phyloP scores from a whole-genome alignment of 345 rosid genomes.

The Barbarea vulgaris region DNA sequence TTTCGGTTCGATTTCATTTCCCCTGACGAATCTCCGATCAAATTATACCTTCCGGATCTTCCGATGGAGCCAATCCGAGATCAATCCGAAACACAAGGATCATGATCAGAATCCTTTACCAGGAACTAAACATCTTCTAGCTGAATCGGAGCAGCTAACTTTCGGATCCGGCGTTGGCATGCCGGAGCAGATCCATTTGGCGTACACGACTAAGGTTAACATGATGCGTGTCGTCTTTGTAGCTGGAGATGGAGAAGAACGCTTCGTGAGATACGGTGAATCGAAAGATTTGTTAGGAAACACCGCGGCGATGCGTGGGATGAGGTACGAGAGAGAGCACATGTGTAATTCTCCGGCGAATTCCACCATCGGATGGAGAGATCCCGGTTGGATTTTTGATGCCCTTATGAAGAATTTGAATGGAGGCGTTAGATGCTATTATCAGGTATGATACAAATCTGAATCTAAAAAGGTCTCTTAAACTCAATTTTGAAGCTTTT shows the following conservation, averaged over 20 bases:
- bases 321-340: constrained; percentile 75
- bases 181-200: constrained; percentile 88
- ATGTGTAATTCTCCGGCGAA: constrained; percentile 93
- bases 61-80: constrained; percentile 72
- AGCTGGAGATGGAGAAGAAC: constrained; percentile 62
- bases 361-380: constrained; percentile 77
- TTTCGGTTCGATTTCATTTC: constrained; percentile 67
- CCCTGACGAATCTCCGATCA: constrained; percentile 74
- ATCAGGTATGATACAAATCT: constrained; percentile 50
- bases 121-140: constrained; percentile 58
- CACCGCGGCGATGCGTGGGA: constrained; percentile 54
- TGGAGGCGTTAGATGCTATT: constrained; percentile 64
- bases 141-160: constrained; percentile 53
- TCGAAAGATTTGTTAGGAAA: constrained; percentile 47
- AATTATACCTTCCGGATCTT: constrained; percentile 87
- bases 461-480: constrained; percentile 5
- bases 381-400: constrained; percentile 89
- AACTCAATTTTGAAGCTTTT: constrained; percentile 6
- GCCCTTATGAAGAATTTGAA: constrained; percentile 62
- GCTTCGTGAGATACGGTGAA: constrained; percentile 75
- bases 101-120: constrained; percentile 89
- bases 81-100: constrained; percentile 55
- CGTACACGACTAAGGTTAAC: constrained; percentile 52
- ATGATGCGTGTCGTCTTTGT: constrained; percentile 88
- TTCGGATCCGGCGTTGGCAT: constrained; percentile 53